phyloP scores from a whole-genome alignment of 805 yeast genomes.

The Ascoidea tarda region DNA sequence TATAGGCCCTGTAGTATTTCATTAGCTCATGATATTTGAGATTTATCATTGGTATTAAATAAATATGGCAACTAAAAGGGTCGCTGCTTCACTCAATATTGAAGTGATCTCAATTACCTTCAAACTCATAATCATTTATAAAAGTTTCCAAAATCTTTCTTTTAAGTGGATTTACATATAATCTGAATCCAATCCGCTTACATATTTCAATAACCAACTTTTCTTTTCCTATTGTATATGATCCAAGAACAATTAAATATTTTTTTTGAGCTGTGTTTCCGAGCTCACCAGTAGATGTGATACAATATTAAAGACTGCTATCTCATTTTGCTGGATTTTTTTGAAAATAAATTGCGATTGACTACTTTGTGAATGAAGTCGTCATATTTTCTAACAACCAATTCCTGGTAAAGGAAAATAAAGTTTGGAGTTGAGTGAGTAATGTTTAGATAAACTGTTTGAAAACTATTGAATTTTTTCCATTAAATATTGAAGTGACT shows the following conservation, averaged over 20 bases:
- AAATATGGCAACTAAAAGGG: slow-evolving; percentile 41
- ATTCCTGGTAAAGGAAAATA: slow-evolving; percentile 64
- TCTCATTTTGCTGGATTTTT: neutral
- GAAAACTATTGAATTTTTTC: slow-evolving; percentile 21
- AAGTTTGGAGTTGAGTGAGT: slow-evolving; percentile 72
- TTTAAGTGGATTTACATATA: slow-evolving; percentile 35
- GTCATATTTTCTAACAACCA: slow-evolving; percentile 49
- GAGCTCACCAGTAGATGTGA: neutral
- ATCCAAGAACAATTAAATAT: slow-evolving; percentile 58
- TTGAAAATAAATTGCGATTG: slow-evolving; percentile 9
- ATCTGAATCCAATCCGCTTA: slow-evolving; percentile 32
- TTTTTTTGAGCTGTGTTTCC: slow-evolving; percentile 12
- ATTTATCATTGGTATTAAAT: slow-evolving; percentile 51
- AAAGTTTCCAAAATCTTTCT: slow-evolving; percentile 30
- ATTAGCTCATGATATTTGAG: slow-evolving; percentile 17
- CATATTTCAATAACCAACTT: slow-evolving; percentile 60
- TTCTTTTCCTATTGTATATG: slow-evolving; percentile 91
- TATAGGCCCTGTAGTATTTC: slow-evolving; percentile 33
- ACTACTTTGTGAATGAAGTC: slow-evolving; percentile 25
- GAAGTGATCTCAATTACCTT: too few relatives aligned
- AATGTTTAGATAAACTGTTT: slow-evolving; percentile 73
- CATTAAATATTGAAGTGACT: slow-evolving; percentile 27
- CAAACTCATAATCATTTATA: slow-evolving; percentile 25
- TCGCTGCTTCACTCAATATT: slow-evolving; percentile 21
- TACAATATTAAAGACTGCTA: neutral